Conservation (phyloP, 2,329 filamentous ascomycete species). For the Aspergillus udagawae region DNA sequence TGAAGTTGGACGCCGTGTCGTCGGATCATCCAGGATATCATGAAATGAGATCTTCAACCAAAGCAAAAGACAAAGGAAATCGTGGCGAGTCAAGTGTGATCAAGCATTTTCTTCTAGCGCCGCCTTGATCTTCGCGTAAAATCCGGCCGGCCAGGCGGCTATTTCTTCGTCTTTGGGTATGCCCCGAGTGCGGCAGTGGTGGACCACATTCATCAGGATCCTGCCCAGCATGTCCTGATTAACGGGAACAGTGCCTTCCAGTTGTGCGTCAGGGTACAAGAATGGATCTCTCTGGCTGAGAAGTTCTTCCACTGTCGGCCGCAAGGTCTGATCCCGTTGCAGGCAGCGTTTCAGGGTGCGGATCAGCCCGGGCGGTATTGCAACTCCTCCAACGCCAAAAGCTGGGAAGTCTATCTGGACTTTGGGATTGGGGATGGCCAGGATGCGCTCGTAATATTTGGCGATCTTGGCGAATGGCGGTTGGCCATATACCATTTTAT, state of each 20-base stretch:
- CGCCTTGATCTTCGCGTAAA: conserved; percentile 46
- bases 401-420: conserved; percentile 46
- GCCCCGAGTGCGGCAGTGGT: conserved; percentile 55
- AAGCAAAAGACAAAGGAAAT: conserved; percentile 24
- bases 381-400: conserved; percentile 44
- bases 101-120: conserved; percentile 40
- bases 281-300: conserved; percentile 55
- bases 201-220: conserved; percentile 57
- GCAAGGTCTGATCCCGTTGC: conserved; percentile 53
- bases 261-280: conserved; percentile 52
- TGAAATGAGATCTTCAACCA: conserved; percentile 6
- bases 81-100: conserved; percentile 18
- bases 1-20: conserved; percentile 14
- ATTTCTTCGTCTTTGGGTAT: conserved; percentile 56
- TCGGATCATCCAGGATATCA: conserved; percentile 26
- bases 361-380: conserved; percentile 53
- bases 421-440: conserved; percentile 49
- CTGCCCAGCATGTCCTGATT: conserved; percentile 57
- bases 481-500: conserved; percentile 98
- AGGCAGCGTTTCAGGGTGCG: conserved; percentile 56
- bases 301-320: conserved; percentile 56
- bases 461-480: conserved; percentile 89
- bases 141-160: conserved; percentile 45
- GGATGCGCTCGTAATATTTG: conserved; percentile 78
- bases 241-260: conserved; percentile 46